A percentile compares a stretch with the other conserved stretches of the same genome.
phyloP scores from a whole-genome alignment of 306 rosid species.

The Cucurbita argyrosperma region DNA sequence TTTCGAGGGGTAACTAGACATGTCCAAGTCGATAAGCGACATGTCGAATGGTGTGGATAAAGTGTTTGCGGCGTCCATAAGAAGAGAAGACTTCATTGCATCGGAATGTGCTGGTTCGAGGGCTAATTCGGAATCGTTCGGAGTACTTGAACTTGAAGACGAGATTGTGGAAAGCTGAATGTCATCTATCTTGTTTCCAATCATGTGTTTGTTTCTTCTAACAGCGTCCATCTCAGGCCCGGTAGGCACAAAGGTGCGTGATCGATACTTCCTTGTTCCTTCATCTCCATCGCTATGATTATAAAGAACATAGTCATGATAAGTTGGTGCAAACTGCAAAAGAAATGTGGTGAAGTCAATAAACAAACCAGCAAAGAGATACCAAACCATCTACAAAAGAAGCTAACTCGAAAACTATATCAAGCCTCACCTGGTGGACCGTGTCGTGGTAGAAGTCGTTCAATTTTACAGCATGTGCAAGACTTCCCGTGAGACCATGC shows the following conservation, averaged over 20 bases:
- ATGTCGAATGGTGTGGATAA: constrained; percentile 47
- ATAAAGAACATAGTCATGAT: constrained; percentile 95
- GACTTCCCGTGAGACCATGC: constrained; percentile 69
- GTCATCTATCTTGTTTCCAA: constrained; percentile 75
- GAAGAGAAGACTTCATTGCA: constrained; percentile 59
- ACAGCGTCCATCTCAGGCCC: constrained; percentile 93
- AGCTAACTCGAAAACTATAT: neutral
- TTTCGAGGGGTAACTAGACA: constrained; percentile 53
- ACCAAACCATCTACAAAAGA: neutral
- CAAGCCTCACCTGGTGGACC: constrained; percentile 72
- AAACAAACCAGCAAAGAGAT: neutral
- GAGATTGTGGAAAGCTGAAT: constrained; percentile 66
- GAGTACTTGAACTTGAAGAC: constrained; percentile 41
- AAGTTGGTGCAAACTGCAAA: constrained; percentile 94
- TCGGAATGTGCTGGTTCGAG: constrained; percentile 28
- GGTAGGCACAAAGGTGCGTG: constrained; percentile 92
- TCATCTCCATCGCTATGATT: constrained; percentile 85
- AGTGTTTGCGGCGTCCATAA: constrained; percentile 52
- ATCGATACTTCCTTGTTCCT: constrained; percentile 72
- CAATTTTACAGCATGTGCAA: constrained; percentile 75
- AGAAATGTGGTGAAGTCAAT: neutral
- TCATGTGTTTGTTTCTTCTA: constrained; percentile 49
- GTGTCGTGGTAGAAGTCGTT: constrained; percentile 96
- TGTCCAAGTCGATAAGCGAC: constrained; percentile 74
- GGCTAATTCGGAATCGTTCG: constrained; percentile 7